Percentiles rank a stretch among this genome's conserved stretches.
These are phyloP conservation scores for Alternaria sp. DNA, from an alignment of 2,329 filamentous ascomycete genomes.

Conservation along the genomic window DNA sequence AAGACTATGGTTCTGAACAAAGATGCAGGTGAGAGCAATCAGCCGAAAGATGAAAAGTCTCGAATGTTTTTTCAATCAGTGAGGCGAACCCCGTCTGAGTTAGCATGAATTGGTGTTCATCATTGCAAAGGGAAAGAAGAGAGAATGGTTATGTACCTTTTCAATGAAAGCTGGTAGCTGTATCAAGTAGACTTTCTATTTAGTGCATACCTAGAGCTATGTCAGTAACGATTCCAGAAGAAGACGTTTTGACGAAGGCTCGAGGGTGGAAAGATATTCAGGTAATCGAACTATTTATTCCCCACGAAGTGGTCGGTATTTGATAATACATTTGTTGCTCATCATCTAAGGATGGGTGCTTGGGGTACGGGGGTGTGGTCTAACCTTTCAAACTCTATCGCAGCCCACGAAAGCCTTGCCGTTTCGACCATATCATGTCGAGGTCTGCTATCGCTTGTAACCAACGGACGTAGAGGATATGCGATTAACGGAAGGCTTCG, in stretches of 20 bases:
- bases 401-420: conserved; percentile 23
- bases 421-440: background rate
- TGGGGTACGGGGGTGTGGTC: conserved; percentile 11
- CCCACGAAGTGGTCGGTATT: conserved; percentile 48
- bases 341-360: conserved; percentile 33
- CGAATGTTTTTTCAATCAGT: conserved; percentile 45
- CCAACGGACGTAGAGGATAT: background rate
- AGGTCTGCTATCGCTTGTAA: conserved; percentile 1
- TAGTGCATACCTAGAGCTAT: conserved; percentile 8
- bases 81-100: conserved; percentile 43
- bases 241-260: background rate
- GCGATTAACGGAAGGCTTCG: background rate
- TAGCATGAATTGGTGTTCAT: conserved; percentile 50
- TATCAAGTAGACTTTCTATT: background rate
- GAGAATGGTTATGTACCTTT: conserved; percentile 18
- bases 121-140: conserved; percentile 29
- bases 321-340: conserved; percentile 50
- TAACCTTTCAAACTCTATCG: conserved; percentile 20
- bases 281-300: conserved; percentile 51
- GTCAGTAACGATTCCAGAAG: conserved; percentile 17
- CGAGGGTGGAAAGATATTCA: conserved; percentile 30
- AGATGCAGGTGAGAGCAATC: conserved; percentile 22
- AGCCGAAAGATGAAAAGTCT: conserved; percentile 52
- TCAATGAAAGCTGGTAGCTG: background rate
- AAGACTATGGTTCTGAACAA: background rate